A percentile compares a stretch with the other conserved stretches of the same genome.
These are phyloP conservation scores for Eragrostis tef DNA, from an alignment of 202 grass and related monocot species.

Conservation along the genomic window DNA sequence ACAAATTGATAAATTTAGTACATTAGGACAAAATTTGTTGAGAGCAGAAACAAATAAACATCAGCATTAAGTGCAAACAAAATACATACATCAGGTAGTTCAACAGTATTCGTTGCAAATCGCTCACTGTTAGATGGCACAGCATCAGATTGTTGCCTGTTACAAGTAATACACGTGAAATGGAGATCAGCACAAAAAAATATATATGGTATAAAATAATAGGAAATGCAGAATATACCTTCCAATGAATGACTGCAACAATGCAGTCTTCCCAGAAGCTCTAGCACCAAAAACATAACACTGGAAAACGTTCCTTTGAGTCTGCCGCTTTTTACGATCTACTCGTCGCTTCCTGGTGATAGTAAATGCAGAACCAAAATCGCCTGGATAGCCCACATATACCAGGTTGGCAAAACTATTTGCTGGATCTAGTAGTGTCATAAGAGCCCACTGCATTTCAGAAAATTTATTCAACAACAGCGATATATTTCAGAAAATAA, in stretches of 20 bases:
- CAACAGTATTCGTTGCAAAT: slow-evolving; percentile 87
- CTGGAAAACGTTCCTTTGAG: slow-evolving; percentile 78
- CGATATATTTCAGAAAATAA: slow-evolving; percentile 19
- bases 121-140: slow-evolving; percentile 61
- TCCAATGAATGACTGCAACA: slow-evolving; percentile 89
- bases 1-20: neutral
- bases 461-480: slow-evolving; percentile 32
- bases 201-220: neutral
- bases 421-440: slow-evolving; percentile 90
- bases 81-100: slow-evolving; percentile 67
- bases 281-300: slow-evolving; percentile 91
- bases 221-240: slow-evolving; percentile 52
- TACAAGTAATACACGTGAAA: slow-evolving; percentile 31
- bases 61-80: neutral
- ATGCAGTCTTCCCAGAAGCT: slow-evolving; percentile 79
- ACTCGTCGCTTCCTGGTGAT: slow-evolving; percentile 88
- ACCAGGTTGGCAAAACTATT: slow-evolving; percentile 79
- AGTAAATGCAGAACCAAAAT: slow-evolving; percentile 72
- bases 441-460: slow-evolving; percentile 85
- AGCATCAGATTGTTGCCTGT: slow-evolving; percentile 81
- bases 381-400: slow-evolving; percentile 84
- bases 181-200: slow-evolving; percentile 11
- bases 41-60: neutral
- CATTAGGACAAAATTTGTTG: neutral
- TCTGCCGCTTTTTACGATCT: slow-evolving; percentile 87